Conservation (phyloP, 2,329 filamentous ascomycete species). For the Macrophomina phaseolina region DNA sequence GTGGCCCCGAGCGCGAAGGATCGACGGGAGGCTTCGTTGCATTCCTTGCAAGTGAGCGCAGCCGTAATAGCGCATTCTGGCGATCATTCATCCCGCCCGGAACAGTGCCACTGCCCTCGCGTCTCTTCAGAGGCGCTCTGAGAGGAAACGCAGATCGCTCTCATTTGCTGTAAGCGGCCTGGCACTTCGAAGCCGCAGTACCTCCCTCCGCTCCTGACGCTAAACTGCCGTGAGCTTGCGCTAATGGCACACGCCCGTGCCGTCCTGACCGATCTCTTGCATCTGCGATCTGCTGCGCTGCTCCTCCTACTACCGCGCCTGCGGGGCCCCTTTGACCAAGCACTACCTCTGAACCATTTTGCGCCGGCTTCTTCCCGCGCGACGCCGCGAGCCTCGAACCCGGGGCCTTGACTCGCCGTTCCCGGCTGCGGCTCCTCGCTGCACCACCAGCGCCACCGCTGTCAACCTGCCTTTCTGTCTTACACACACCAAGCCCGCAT, state of each 20-base stretch:
- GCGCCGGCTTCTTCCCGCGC: background rate
- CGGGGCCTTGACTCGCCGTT: conserved; percentile 22
- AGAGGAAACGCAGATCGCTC: background rate
- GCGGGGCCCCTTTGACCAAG: background rate
- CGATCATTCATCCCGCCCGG: conserved; percentile 16
- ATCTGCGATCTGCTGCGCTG: conserved; percentile 12
- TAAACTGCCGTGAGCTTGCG: conserved; percentile 10
- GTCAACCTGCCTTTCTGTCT: conserved; percentile 7
- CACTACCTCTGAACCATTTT: background rate
- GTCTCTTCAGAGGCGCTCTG: conserved; percentile 7
- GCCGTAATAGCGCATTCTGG: background rate
- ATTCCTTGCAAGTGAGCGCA: conserved; percentile 14
- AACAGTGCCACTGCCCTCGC: conserved; percentile 7
- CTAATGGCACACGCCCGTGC: conserved; percentile 20
- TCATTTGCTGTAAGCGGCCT: background rate
- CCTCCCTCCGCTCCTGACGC: conserved; percentile 8
- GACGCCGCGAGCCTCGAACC: conserved; percentile 5
- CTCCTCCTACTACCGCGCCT: conserved; percentile 6
- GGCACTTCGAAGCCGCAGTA: background rate
- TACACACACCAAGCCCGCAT: background rate
- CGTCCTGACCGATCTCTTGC: conserved; percentile 18
- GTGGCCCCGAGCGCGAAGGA: conserved; percentile 10
- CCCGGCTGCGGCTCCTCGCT: conserved; percentile 23
- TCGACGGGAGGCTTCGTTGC: conserved; percentile 5
- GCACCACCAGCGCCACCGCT: conserved; percentile 13